phyloP scores from a whole-genome alignment of 352 stramenopile genomes.

The Pythium brachiatum region DNA sequence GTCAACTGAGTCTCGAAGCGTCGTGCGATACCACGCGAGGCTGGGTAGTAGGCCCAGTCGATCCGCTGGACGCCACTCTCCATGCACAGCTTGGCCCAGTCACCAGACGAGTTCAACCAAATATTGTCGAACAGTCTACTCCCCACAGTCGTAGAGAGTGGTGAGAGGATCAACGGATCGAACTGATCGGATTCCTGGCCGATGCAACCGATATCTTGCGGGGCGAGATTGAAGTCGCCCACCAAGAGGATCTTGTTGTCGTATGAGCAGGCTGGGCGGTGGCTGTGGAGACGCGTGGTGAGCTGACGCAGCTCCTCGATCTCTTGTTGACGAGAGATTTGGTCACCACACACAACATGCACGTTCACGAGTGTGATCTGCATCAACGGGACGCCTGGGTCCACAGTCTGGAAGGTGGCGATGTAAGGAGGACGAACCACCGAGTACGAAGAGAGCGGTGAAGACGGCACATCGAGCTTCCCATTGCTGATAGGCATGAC shows the following conservation, averaged over 20 bases:
- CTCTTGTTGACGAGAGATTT: conserved; percentile 8
- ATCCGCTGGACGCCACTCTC: conserved; percentile 54
- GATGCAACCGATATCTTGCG: conserved; percentile 37
- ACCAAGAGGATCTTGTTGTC: conserved; percentile 44
- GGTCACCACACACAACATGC: conserved; percentile 26
- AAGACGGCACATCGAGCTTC: background rate
- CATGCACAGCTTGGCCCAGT: conserved; percentile 10
- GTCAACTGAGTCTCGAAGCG: conserved; percentile 16
- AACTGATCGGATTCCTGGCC: conserved; percentile 8
- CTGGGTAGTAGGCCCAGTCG: conserved; percentile 60
- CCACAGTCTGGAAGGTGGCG: conserved; percentile 33
- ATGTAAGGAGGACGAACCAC: conserved; percentile 45
- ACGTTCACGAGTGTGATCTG: conserved; percentile 40
- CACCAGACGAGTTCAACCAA: conserved; percentile 34
- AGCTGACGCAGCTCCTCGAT: conserved; percentile 14
- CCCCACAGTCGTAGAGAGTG: conserved; percentile 50
- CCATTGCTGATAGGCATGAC: conserved; percentile 11
- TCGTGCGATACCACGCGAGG: conserved; percentile 20
- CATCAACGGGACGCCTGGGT: conserved; percentile 18
- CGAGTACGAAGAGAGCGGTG: background rate
- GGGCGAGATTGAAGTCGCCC: conserved; percentile 67
- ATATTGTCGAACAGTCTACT: conserved; percentile 72
- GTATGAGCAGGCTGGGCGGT: background rate
- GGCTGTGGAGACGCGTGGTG: background rate
- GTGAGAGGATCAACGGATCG: conserved; percentile 47